These are phyloP conservation scores for Alternaria hordeiaustralica DNA, from an alignment of 2,329 filamentous ascomycete species.

Conservation along the genomic window DNA sequence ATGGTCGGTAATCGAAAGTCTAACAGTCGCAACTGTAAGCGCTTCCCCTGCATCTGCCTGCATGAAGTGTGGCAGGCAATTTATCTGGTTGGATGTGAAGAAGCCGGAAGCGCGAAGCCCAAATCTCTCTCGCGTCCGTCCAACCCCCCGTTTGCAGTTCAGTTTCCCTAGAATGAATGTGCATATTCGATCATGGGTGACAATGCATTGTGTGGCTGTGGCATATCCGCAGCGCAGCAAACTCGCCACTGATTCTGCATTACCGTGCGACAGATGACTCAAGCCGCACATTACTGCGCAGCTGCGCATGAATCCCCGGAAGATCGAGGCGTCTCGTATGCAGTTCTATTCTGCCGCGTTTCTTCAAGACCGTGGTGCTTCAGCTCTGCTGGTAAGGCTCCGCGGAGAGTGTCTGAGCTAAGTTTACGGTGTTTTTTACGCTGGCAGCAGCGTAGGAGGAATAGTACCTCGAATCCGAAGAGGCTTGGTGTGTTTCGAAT, in stretches of 20 bases:
- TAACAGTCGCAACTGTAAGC: neutral
- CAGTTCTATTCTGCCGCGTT: neutral
- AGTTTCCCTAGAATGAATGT: neutral
- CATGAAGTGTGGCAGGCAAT: neutral
- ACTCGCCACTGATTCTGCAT: neutral
- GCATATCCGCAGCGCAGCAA: neutral
- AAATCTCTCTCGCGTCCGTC: neutral
- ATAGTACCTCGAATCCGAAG: neutral
- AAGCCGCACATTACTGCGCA: neutral
- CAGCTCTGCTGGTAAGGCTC: neutral
- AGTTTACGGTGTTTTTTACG: neutral
- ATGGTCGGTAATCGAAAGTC: neutral
- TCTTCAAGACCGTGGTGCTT: neutral
- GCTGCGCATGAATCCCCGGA: neutral
- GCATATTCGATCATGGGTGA: neutral
- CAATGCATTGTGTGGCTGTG: neutral
- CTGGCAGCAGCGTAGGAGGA: neutral
- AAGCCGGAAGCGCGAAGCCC: neutral
- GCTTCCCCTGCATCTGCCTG: neutral
- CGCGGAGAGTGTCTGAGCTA: neutral
- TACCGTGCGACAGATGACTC: neutral
- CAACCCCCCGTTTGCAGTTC: neutral
- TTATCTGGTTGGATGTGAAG: neutral
- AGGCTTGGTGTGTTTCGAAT: neutral
- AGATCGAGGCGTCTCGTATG: neutral